Percentiles rank a stretch among this genome's conserved stretches.
Conservation (phyloP, 805 yeast genomes). For the Clavispora asparagi region DNA sequence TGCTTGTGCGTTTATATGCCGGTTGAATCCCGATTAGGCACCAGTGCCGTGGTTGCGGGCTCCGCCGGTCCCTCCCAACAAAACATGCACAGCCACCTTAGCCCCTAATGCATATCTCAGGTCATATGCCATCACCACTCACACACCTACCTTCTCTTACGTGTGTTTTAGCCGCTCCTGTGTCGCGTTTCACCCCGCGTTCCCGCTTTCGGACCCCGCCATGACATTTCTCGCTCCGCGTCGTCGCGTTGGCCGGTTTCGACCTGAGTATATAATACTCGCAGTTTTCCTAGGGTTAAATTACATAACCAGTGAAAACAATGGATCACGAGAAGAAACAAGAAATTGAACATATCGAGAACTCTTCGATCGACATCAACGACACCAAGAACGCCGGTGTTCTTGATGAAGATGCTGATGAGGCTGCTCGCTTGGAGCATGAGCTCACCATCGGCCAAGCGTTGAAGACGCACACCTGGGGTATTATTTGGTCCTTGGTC, state of each 20-base stretch:
- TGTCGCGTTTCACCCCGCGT: background rate
- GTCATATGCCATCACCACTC: background rate
- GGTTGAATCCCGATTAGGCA: background rate
- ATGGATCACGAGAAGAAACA: background rate
- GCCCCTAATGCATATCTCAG: background rate
- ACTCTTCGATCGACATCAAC: background rate
- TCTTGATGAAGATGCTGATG: conserved; percentile 13
- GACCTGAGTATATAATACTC: background rate
- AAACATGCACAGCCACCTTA: background rate
- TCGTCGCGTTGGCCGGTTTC: background rate
- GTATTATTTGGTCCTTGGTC: conserved; percentile 7
- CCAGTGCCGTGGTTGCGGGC: background rate
- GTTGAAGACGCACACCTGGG: conserved; percentile 9
- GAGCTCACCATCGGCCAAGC: conserved; percentile 10
- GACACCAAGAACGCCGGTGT: background rate
- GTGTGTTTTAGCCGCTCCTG: background rate
- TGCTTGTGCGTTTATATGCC: background rate
- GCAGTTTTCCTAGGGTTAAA: background rate
- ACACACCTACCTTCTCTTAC: background rate
- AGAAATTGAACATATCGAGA: background rate
- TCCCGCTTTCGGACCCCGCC: background rate
- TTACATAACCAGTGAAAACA: background rate
- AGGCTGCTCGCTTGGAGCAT: conserved; percentile 19
- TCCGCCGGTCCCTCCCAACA: background rate
- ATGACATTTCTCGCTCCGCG: background rate